Conservation (phyloP, 2,329 filamentous ascomycete species). For the Epichloe gansuensis region DNA sequence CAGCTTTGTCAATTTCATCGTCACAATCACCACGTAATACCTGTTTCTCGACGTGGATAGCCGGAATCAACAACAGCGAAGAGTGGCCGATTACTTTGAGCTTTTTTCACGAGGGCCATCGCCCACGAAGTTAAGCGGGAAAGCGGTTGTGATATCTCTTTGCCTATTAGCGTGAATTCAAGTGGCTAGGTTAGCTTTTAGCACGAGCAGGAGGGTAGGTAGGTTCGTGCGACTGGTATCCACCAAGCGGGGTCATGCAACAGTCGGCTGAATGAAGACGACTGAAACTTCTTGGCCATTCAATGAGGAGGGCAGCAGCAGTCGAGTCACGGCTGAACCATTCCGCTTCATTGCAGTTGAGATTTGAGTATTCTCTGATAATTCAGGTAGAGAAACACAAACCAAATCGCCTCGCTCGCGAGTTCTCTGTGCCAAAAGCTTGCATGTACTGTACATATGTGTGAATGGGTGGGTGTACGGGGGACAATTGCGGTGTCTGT, state of each 20-base stretch:
- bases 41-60: no score
- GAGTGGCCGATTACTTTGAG: neutral
- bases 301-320: no score
- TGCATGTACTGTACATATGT: neutral
- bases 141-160: neutral
- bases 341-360: no score
- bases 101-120: neutral
- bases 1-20: no score
- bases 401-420: no score
- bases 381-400: no score
- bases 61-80: neutral
- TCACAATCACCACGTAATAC: no score
- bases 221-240: neutral
- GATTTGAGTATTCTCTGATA: no score
- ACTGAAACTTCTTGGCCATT: no score
- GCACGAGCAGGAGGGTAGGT: neutral
- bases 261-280: neutral
- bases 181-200: neutral
- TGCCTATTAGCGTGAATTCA: neutral
- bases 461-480: neutral
- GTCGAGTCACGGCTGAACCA: no score
- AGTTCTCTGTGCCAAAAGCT: neutral
- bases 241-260: neutral
- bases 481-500: neutral
- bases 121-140: neutral